A percentile compares a stretch with the other conserved stretches of the same genome.
Evolutionary conservation across 2,329 filamentous ascomycete species (phyloP).

Genomic region (Xylaria sp.): DNA sequence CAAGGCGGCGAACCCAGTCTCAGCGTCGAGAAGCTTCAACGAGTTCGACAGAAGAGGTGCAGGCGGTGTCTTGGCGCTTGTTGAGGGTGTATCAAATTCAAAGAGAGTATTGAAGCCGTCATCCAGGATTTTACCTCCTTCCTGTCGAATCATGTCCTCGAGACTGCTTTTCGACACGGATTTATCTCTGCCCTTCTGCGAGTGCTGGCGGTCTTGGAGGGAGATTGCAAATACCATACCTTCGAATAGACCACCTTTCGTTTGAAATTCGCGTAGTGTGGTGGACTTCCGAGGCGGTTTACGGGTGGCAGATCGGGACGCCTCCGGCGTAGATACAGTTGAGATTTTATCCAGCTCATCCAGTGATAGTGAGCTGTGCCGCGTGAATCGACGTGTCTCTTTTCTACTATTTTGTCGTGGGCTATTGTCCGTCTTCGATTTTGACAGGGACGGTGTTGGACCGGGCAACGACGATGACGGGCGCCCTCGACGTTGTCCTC

Average conservation of each 20-base stretch:
- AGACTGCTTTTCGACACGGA: conserved; percentile 57
- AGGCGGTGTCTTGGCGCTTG: conserved; percentile 45
- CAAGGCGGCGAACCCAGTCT: conserved; percentile 81
- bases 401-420: conserved; percentile 45
- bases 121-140: conserved; percentile 78
- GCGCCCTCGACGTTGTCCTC: conserved; percentile 46
- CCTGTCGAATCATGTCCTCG: conserved; percentile 70
- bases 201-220: conserved; percentile 64
- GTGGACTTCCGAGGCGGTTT: conserved; percentile 42
- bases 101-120: conserved; percentile 88
- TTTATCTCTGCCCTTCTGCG: conserved; percentile 65
- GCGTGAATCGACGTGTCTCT: conserved; percentile 41
- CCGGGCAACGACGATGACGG: conserved; percentile 39
- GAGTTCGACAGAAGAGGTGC: conserved; percentile 40
- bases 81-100: conserved; percentile 54
- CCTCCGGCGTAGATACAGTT: conserved; percentile 48
- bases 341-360: conserved; percentile 61
- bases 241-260: conserved; percentile 66
- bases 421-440: conserved; percentile 42
- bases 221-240: conserved; percentile 92
- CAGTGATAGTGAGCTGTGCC: conserved; percentile 57
- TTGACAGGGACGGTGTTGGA: conserved; percentile 40
- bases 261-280: conserved; percentile 35
- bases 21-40: conserved; percentile 65
- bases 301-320: conserved; percentile 28